Base-by-base conservation (phyloP, 1,284 basidiomycete species). In the Salmacisia buchloeana region DNA sequence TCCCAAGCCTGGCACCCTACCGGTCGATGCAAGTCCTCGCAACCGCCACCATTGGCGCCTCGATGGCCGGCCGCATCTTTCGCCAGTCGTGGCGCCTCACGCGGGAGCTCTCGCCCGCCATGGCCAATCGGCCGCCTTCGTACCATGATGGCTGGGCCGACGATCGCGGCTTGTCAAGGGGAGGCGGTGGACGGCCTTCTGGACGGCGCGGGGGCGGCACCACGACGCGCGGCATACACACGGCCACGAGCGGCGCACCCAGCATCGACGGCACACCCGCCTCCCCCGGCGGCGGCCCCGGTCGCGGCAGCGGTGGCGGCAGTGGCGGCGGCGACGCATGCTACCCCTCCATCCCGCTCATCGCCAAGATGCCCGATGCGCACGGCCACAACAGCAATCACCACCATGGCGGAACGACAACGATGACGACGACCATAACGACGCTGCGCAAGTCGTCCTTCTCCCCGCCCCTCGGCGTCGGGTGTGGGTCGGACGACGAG, bases 11-110 rank as follows among this genome's bases (percentile, higher is more conserved):
- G 0, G 69, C 67, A 29, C 62, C 67, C 0, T 75, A 68, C 56
- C 62, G 65, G 18, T 63, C 70, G 62, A 72, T 75, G 70, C 68
- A 70, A 54, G 66, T 74, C 15, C 66, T 72, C 34, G 73, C 73
- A 18, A 71, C 66, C 59, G 63, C 70, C 13, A 68, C 72, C 3
- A 67, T 75, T 6, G 66, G 67, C 2, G 63, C 67, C 46, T 71
- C 65, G 59, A 73, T 73, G 72, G 70, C 70, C 23, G 72, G 72
- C 7, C 63, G 71, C 36, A 71, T 75, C 61, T 75, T 75, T 54
- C 58, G 73, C 33, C 63, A 69, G 38, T 67, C 70, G 5, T 75
- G 73, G 73, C 61, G 67, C 9, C 64, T 74, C 58, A 75, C 72
- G 1, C 67, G 72, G 35, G 69, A 72, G 43, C 57, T 66, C 21